phyloP scores from a whole-genome alignment of 108 stramenopile genomes.

The Skeletonema marinoi region DNA sequence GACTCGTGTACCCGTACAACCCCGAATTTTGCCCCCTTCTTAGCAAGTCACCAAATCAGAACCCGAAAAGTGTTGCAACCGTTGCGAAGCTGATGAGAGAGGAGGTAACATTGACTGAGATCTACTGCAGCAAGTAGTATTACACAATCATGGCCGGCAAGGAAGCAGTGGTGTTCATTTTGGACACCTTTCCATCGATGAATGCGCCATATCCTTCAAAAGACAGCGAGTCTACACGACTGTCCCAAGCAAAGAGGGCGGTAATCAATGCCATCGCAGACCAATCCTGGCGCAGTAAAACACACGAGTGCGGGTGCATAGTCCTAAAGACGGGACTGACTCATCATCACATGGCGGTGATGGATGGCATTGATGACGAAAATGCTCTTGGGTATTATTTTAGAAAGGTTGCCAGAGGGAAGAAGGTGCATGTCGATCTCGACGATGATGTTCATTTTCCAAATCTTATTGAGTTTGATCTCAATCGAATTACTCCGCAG shows the following conservation, averaged over 20 bases:
- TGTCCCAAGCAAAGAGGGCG: slow-evolving; percentile 57
- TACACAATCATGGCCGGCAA: slow-evolving; percentile 43
- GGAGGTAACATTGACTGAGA: not conserved
- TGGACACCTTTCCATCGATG: slow-evolving; percentile 77
- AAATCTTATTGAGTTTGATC: slow-evolving; percentile 64
- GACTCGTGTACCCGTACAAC: too few relatives aligned
- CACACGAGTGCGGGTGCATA: slow-evolving; percentile 58
- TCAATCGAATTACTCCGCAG: slow-evolving; percentile 54
- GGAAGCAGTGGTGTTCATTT: slow-evolving; percentile 73
- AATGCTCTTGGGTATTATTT: slow-evolving; percentile 12
- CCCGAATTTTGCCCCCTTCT: too few relatives aligned
- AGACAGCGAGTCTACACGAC: slow-evolving; percentile 31
- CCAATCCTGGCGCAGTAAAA: slow-evolving; percentile 66
- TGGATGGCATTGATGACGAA: slow-evolving; percentile 20
- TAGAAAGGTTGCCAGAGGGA: slow-evolving; percentile 3
- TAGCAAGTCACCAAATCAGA: too few relatives aligned
- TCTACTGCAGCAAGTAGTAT: not conserved
- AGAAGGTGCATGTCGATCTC: slow-evolving; percentile 19
- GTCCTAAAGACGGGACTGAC: slow-evolving; percentile 61
- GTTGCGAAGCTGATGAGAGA: too few relatives aligned
- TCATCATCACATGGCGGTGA: slow-evolving; percentile 53
- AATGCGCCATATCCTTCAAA: slow-evolving; percentile 35
- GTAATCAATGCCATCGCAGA: slow-evolving; percentile 53
- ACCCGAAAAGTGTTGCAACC: too few relatives aligned
- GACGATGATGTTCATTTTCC: slow-evolving; percentile 56